These are phyloP conservation scores for Alternaria sp. DNA, from an alignment of 2,329 filamentous ascomycete species.

Conservation along the genomic window DNA sequence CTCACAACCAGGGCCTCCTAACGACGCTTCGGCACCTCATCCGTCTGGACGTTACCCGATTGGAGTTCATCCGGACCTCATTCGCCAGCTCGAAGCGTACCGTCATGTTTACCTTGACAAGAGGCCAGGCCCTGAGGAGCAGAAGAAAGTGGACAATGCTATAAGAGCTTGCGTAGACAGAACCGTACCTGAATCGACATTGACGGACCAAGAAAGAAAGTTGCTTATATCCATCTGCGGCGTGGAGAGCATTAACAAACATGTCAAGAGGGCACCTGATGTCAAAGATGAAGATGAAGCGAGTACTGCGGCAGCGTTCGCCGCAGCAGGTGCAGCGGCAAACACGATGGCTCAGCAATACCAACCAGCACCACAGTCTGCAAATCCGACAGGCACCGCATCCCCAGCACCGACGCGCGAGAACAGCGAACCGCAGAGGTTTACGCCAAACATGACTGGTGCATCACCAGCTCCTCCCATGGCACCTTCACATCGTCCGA, in stretches of 20 bases:
- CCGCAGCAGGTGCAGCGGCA: constrained; percentile 44
- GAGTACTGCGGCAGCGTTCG: constrained; percentile 45
- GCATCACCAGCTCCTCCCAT: constrained; percentile 19
- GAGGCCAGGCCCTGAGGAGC: constrained; percentile 35
- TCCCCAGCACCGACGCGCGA: constrained; percentile 12
- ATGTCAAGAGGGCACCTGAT: constrained; percentile 22
- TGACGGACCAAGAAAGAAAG: constrained; percentile 36
- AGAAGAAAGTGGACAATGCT: constrained; percentile 45
- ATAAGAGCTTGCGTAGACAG: constrained; percentile 43
- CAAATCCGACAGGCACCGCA: constrained; percentile 4
- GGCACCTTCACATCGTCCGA: constrained; percentile 39
- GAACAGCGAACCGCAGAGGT: constrained; percentile 36
- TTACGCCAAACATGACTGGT: constrained; percentile 40
- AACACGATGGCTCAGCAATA: constrained; percentile 21
- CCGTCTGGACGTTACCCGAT: constrained; percentile 43
- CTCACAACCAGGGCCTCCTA: constrained; percentile 11
- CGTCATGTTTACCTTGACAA: constrained; percentile 41
- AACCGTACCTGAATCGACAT: constrained; percentile 31
- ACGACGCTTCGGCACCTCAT: constrained; percentile 24
- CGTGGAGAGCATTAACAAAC: constrained; percentile 30
- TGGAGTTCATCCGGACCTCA: constrained; percentile 39
- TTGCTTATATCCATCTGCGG: constrained; percentile 38
- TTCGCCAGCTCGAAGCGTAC: constrained; percentile 48
- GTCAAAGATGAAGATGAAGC: constrained; percentile 30
- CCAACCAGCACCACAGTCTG: constrained; percentile 7